Base-by-base conservation (phyloP, 2,329 filamentous ascomycete genomes). In the Colletotrichum neosansevieriae region DNA sequence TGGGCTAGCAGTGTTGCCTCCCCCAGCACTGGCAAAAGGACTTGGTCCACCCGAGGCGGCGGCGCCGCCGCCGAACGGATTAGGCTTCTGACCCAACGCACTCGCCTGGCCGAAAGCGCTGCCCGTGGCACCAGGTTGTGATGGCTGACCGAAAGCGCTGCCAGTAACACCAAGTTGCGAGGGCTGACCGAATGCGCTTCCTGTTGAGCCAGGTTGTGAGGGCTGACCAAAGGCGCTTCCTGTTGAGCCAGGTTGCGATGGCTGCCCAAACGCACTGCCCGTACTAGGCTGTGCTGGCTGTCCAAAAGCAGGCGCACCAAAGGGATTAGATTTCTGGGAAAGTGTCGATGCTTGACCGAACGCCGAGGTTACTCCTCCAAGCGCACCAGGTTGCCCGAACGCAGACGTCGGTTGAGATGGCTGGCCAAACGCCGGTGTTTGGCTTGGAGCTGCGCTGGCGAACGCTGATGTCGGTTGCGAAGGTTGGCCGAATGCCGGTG, bases 321-420 rank as follows among this genome's bases (percentile, higher is more conserved):
- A 83, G 2, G 80, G 79, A 59, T 77, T 84, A 6, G 78, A 71
- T 50, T 78, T 73, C 56, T 77, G 75, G 19, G 79, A 80, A n/a
- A 79, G 61, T 51, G 74, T 64, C 54, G 80, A 73, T 45, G 79
- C 72, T 61, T 81, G 77, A 6, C 78, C 81, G 58, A 83, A 82
- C 2, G 78, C 72, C 38, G 72, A 70, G 24, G 58, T 36, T 17
- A 62, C 40, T 65, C 54, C 21, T 61, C 65, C 51, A 4, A 70
- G 73, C 32, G 76, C 74, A 15, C 75, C 70, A 34, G 76, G 63
- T 63, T 79, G 76, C 1, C 75, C 73, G 66, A 81, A 80, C 0
- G 74, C 75, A 13, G 76, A 75, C n/a, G 74, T 58, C 12, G 78
- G 54, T 71, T 78, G 38, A 71, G 74, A 70, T 65, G 77, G 63